Percentiles rank a stretch among this genome's conserved stretches.
Evolutionary conservation across 305 asterid species (phyloP).

Genomic region (Striga hermonthica): DNA sequence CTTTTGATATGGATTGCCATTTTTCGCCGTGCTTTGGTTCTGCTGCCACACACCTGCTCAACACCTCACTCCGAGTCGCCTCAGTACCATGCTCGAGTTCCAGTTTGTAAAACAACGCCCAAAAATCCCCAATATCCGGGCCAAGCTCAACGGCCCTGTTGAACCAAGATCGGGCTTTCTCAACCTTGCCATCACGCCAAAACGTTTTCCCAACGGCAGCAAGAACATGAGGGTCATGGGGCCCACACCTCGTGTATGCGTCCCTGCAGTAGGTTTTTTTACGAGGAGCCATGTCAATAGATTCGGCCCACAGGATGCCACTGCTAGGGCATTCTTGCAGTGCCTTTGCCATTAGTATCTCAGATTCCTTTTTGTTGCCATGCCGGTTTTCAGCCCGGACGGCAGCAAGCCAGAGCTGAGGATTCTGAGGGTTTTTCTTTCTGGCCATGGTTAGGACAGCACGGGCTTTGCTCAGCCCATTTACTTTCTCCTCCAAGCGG

Average conservation of each 20-base stretch:
- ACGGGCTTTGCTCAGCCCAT: constrained; percentile 70
- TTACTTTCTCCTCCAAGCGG: constrained; percentile 67
- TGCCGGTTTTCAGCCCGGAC: constrained; percentile 75
- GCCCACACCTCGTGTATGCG: constrained; percentile 64
- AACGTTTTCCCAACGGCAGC: constrained; percentile 75
- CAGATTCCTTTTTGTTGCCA: constrained; percentile 78
- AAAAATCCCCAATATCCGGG: constrained; percentile 88
- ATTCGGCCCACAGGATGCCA: constrained; percentile 77
- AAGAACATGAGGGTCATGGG: constrained; percentile 62
- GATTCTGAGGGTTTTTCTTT: constrained; percentile 71
- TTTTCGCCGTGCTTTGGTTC: constrained; percentile 94
- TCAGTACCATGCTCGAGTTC: constrained; percentile 74
- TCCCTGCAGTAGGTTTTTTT: constrained; percentile 60
- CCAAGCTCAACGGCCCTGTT: constrained; percentile 67
- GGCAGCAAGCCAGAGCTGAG: constrained; percentile 89
- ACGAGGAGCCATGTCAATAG: constrained; percentile 69
- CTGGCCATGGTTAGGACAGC: constrained; percentile 79
- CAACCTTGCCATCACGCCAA: constrained; percentile 86
- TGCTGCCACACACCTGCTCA: constrained; percentile 65
- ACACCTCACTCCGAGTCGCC: constrained; percentile 67
- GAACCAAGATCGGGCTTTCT: constrained; percentile 70
- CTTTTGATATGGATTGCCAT: constrained; percentile 83
- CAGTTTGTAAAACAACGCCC: constrained; percentile 78
- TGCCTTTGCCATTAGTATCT: constrained; percentile 76
- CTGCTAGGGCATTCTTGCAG: constrained; percentile 78